phyloP scores from a whole-genome alignment of 164 flowering plant species.

The Buxus sempervirens region DNA sequence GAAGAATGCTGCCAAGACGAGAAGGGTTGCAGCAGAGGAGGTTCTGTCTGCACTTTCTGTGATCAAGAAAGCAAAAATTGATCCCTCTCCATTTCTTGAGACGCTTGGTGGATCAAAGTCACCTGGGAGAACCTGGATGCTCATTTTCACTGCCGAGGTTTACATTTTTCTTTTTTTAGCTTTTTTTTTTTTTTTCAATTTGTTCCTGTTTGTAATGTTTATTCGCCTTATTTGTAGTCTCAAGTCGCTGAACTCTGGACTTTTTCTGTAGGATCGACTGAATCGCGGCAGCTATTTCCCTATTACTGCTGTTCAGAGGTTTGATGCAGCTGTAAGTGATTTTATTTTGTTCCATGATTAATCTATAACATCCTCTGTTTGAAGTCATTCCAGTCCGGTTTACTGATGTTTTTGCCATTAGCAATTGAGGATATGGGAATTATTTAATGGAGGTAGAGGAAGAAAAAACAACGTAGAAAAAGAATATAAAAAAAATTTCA shows the following conservation, averaged over 20 bases:
- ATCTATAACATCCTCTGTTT: too few relatives aligned
- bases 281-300: conserved; percentile 80
- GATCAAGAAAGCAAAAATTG: conserved; percentile 77
- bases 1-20: conserved; percentile 81
- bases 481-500: too few relatives aligned
- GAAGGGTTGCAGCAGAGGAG: conserved; percentile 55
- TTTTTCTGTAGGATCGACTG: conserved; percentile 42
- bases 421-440: too few relatives aligned
- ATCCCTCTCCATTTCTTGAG: conserved; percentile 57
- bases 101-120: conserved; percentile 85
- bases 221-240: background rate
- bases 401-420: too few relatives aligned
- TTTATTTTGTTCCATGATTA: background rate
- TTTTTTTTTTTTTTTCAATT: background rate
- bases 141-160: conserved; percentile 83
- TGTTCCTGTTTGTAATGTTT: background rate
- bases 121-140: conserved; percentile 98
- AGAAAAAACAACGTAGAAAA: background rate
- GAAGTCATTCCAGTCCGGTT: background rate
- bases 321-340: conserved; percentile 85
- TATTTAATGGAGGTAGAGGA: background rate
- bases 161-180: background rate
- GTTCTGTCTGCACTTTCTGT: conserved; percentile 61
- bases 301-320: conserved; percentile 90
- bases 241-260: background rate